Evolutionary conservation across 2,329 filamentous ascomycete genomes (phyloP).

Genomic region (Tolypocladium endophyticum): DNA sequence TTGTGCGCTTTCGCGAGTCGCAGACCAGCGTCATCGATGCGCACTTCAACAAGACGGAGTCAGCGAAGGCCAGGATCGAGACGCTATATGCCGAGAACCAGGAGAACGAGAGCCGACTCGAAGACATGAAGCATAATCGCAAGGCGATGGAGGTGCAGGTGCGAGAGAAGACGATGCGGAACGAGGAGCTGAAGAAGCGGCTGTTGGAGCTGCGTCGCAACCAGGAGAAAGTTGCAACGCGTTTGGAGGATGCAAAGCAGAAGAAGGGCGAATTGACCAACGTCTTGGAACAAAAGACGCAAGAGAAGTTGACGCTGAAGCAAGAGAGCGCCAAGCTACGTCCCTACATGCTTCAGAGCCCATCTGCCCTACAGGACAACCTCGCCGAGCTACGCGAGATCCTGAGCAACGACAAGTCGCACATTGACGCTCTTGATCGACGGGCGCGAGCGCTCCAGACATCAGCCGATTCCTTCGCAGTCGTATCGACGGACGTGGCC

Average conservation of each 20-base stretch:
- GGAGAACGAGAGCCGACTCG: constrained; percentile 68
- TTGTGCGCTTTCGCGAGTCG: constrained; percentile 90
- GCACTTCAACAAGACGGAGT: constrained; percentile 85
- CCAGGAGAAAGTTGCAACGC: constrained; percentile 73
- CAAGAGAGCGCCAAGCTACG: constrained; percentile 83
- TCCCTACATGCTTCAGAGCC: constrained; percentile 86
- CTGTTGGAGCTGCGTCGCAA: constrained; percentile 70
- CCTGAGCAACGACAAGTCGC: constrained; percentile 65
- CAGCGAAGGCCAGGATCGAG: constrained; percentile 80
- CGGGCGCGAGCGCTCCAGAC: constrained; percentile 85
- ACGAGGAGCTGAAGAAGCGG: constrained; percentile 75
- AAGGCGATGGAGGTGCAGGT: constrained; percentile 73
- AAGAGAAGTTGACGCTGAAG: constrained; percentile 57
- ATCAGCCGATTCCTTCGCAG: constrained; percentile 77
- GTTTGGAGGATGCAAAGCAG: constrained; percentile 71
- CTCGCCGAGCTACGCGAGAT: constrained; percentile 74
- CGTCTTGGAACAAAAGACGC: constrained; percentile 60
- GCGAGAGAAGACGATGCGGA: constrained; percentile 73
- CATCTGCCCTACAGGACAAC: constrained; percentile 69
- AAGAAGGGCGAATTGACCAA: constrained; percentile 69
- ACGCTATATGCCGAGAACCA: constrained; percentile 77
- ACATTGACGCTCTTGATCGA: constrained; percentile 81
- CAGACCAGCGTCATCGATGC: constrained; percentile 85
- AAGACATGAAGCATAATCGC: constrained; percentile 71
- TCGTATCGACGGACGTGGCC: constrained; percentile 76